Evolutionary conservation across 169 alveolate species (phyloP), one percentile per base, ranked within the genome.

Genomic region (Pseudocohnilembus persalinus): DNA sequence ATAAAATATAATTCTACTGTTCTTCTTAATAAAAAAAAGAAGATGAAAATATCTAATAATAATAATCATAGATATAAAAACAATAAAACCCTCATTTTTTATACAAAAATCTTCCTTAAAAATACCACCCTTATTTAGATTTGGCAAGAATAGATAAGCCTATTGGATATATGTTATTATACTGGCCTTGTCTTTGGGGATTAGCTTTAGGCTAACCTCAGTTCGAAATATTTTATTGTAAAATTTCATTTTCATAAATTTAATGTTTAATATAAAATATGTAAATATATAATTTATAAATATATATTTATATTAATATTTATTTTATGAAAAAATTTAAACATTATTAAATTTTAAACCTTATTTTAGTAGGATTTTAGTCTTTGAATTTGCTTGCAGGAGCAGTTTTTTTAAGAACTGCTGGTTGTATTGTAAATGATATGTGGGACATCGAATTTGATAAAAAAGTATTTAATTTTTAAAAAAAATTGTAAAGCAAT

Each of bases 371-470:
- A 30, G 86, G 29, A 65, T 76, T 33, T 33, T 33, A 33, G 16
- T 24, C 35, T 27, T n/a, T 68, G 77, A 83, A 76, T 1, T 90
- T 93, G 77, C 83, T 91, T 25, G 83, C 89, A 72, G 97, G 96
- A 73, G 90, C 95, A 49, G 76, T 91, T 28, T 83, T 91, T 31
- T 88, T 94, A 73, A 84, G 97, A 81, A 90, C 95, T 28, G 97
- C 95, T 35, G 97, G 97, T 0, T 94, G 97, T 73, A 88, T 92
- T 0, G 91, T 90, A 0, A 94, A 94, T 83, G 97, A 94, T 79
- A 87, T 88, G 85, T 84, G 92, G 90, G 97, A 94, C 77, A 85
- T 85, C 30, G 93, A 94, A 77, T 85, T 92, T 0, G 97, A 94
- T 84, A 92, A 92, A 73, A 89, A 91, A 74, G 82, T 77, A 77